A percentile compares a stretch with the other conserved stretches of the same genome.
These are phyloP conservation scores for Metarhizium rileyi DNA, from an alignment of 2,329 filamentous ascomycete species.

Conservation along the genomic window DNA sequence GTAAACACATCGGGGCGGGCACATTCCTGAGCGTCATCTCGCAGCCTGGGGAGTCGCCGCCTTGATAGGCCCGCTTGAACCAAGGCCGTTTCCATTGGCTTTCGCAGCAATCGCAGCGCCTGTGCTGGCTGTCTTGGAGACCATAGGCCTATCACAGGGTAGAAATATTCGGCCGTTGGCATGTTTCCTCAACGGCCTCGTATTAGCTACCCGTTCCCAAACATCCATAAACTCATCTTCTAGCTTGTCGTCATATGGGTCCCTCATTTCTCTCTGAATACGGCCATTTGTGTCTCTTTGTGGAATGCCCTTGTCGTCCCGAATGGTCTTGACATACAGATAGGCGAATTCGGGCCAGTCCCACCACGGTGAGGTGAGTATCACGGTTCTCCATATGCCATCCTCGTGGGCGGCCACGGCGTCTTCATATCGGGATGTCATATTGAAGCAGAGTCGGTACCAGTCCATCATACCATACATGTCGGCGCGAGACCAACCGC, in stretches of 20 bases:
- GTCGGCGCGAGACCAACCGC: constrained; percentile 16
- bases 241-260: constrained; percentile 10
- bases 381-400: constrained; percentile 14
- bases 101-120: background rate
- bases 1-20: background rate
- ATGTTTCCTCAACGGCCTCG: constrained; percentile 13
- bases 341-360: constrained; percentile 16
- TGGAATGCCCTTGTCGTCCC: constrained; percentile 5
- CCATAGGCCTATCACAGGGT: constrained; percentile 4
- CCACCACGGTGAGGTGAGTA: constrained; percentile 18
- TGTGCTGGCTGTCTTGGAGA: background rate
- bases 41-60: background rate
- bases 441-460: constrained; percentile 17
- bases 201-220: constrained; percentile 16
- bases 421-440: constrained; percentile 11
- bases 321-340: constrained; percentile 11
- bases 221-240: constrained; percentile 15
- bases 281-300: constrained; percentile 4
- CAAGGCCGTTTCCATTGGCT: background rate
- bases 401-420: constrained; percentile 13
- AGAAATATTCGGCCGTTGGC: constrained; percentile 11
- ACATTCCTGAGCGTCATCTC: background rate
- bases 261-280: constrained; percentile 5
- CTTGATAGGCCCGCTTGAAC: background rate
- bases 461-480: constrained; percentile 19